Evolutionary conservation across 2,329 filamentous ascomycete genomes (phyloP), one percentile per base, ranked within the genome.

Genomic region (Daldinia sp.): DNA sequence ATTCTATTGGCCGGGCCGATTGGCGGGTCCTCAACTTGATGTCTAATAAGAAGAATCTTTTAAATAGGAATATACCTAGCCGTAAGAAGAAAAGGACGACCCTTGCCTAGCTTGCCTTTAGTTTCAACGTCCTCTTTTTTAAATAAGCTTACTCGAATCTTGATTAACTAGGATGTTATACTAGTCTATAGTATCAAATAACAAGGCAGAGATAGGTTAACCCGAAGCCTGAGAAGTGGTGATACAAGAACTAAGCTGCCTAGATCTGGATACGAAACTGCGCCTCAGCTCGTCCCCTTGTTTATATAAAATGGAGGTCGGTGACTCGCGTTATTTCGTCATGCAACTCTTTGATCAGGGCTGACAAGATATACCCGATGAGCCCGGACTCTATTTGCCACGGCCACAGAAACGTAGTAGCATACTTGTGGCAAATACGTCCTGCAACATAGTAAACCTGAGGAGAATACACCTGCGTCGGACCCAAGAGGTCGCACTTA

Each of bases 1-100:
- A 83, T 74, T 1, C 81, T 81, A 66, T 82, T 81, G 1, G 82
- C 82, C 13, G 84, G 72, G 0, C 81, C 80, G 55, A 84, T 83
- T 2, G 80, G 80, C 59, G 84, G 68, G n/a, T 44, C 37, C 44
- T 39, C 3, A 28, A 55, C 35, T 18, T 26, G 46, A 50, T 30
- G 26, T 50, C 46, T 50, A 50, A n/a, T 55, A 55, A 26, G 9
- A 55, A 15, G 51, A 10, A 13, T 56, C 18, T 10, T 56, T 26
- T 28, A 41, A 56, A 13, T 37, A 20, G 20, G 39, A 15, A 15
- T 56, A 51, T 33, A 26, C 26, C 46, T 51, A 33, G 26, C 28
- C 26, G 28, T 51, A 51, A 51, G 10, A 30, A 51, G 46, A 26
- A 35, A 33, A 33, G 26, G 33, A 50, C 13, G 46, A 30, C 46